These are phyloP conservation scores for Melampsora americana DNA, from an alignment of 1,284 basidiomycete species.

Conservation along the genomic window DNA sequence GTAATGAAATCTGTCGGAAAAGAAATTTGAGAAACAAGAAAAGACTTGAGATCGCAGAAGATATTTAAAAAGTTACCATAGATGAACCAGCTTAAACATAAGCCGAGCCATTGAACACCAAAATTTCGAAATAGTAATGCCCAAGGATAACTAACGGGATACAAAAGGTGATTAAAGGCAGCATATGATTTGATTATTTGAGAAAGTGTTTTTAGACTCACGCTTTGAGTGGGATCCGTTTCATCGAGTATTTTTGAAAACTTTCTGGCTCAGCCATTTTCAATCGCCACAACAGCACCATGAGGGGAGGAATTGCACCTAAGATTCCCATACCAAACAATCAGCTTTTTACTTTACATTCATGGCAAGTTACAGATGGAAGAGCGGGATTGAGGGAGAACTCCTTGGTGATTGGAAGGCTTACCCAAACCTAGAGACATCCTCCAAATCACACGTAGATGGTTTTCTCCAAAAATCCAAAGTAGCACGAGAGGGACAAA, in stretches of 20 bases:
- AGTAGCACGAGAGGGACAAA: constrained; percentile 48
- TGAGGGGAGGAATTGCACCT: constrained; percentile 52
- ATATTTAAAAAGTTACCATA: constrained; percentile 23
- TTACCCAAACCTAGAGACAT: constrained; percentile 81
- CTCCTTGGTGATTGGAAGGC: not conserved
- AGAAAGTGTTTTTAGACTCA: constrained; percentile 42
- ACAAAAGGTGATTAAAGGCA: not conserved
- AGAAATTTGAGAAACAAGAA: not conserved
- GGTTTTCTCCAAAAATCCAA: constrained; percentile 65
- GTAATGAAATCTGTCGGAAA: constrained; percentile 44
- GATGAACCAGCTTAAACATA: constrained; percentile 43
- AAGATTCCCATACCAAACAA: not conserved
- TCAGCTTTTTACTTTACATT: too few relatives aligned
- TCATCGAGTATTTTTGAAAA: constrained; percentile 51
- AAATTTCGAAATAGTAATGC: constrained; percentile 40
- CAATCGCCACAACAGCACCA: constrained; percentile 53
- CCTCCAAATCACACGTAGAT: constrained; percentile 82
- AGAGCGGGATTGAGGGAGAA: too few relatives aligned
- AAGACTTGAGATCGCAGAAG: not conserved
- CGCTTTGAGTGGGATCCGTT: constrained; percentile 45
- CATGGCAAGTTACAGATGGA: too few relatives aligned
- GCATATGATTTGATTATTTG: not conserved
- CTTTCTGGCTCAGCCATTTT: constrained; percentile 52
- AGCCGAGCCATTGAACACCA: constrained; percentile 31
- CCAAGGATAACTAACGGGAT: constrained; percentile 40